Evolutionary conservation across 2,329 filamentous ascomycete genomes (phyloP), one percentile per base, ranked within the genome.

Genomic region (Emmonsiellopsis sp.): DNA sequence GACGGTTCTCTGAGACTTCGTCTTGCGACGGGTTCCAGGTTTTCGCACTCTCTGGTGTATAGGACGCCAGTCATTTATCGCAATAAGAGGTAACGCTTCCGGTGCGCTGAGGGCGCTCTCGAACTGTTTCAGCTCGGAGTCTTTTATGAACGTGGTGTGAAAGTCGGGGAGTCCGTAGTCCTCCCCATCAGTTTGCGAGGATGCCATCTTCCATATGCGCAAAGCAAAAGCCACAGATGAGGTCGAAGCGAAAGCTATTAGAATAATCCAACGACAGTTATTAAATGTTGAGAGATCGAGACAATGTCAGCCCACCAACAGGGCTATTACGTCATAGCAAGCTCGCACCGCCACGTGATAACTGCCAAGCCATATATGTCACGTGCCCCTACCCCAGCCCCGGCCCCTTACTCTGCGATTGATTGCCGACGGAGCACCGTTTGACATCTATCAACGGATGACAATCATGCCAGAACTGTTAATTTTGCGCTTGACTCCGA

Each of bases 41-140:
- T 68, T 73, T 54, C 77, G 76, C 20, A 91, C 78, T 54, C 80
- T 84, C 66, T 92, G 82, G 61, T 87, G 85, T 10, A 97, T 82
- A 0, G 93, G 93, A 13, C 88, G 85, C 93, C 93, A 98, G 75
- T 98, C 93, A 68, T 95, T 95, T 65, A 94, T 83, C 41, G 93
- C 92, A 3, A 89, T 87, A 63, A 97, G 83, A 37, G 86, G 83
- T 41, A 85, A 78, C 1, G 82, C 81, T 57, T 94, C 89, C 0
- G 91, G 89, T 1, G 87, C 88, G n/a, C 83, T 80, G 7, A 96
- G 79, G 7, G 92, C 92, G 55, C 81, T 82, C 56, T 86, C 84
- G 68, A 97, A 97, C 52, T 86, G 84, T 38, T 80, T 76, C 34
- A 95, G 76, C 65, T 95, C 86, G 55, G 82, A 82, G 41, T 84